These are phyloP conservation scores for Cryptococcus sp. DNA, from an alignment of 1,284 basidiomycete genomes.

Conservation along the genomic window DNA sequence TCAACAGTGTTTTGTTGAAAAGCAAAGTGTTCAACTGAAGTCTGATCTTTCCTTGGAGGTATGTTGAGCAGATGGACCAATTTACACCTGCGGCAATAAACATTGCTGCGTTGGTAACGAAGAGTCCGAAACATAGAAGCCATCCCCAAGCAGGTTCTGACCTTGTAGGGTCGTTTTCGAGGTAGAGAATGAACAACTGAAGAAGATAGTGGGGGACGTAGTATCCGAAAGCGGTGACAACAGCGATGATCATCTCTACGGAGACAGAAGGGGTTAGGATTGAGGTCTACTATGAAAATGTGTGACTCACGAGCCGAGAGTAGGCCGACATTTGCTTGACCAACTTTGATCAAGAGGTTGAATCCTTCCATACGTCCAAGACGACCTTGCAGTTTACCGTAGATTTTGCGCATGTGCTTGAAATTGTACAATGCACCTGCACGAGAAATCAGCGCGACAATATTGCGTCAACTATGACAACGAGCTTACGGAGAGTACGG, in stretches of 20 bases:
- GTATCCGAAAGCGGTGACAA: constrained; percentile 66
- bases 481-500: constrained; percentile 64
- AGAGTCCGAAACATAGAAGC: constrained; percentile 60
- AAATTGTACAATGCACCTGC: constrained; percentile 43
- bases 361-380: constrained; percentile 41
- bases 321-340: constrained; percentile 46
- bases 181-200: constrained; percentile 67
- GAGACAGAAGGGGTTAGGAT: background rate
- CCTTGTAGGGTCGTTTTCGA: constrained; percentile 64
- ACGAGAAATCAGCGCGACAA: no score
- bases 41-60: constrained; percentile 59
- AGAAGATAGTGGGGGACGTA: constrained; percentile 79
- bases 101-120: constrained; percentile 64
- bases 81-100: constrained; percentile 54
- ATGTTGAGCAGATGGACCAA: constrained; percentile 49
- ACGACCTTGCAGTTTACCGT: constrained; percentile 39
- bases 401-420: constrained; percentile 35
- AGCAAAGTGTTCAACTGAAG: constrained; percentile 82
- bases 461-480: no score
- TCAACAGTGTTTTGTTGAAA: constrained; percentile 83
- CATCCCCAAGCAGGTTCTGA: constrained; percentile 54
- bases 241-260: constrained; percentile 62
- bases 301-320: constrained; percentile 43
- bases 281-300: background rate
- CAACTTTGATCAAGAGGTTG: constrained; percentile 49